A percentile compares a stretch with the other conserved stretches of the same genome.
Conservation (phyloP, 1,284 basidiomycete genomes). For the Heterobasidion annosum region DNA sequence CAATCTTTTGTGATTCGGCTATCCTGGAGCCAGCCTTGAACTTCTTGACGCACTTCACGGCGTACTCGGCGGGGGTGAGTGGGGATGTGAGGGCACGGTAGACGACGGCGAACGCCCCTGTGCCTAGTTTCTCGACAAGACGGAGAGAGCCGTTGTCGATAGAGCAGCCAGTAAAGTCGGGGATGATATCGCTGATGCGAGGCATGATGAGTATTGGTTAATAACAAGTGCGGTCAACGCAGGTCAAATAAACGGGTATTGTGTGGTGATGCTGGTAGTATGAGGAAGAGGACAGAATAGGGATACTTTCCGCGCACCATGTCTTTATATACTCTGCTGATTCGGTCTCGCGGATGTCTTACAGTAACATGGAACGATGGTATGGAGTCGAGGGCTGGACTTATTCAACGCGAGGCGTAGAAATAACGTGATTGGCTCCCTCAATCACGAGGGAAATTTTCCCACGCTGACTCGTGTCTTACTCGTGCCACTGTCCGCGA, state of each 20-base stretch:
- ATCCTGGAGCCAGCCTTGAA: conserved; percentile 25
- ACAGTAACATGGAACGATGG: too few relatives aligned
- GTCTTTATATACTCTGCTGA: too few relatives aligned
- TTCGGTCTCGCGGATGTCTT: too few relatives aligned
- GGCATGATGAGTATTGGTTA: neutral
- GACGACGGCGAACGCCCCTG: conserved; percentile 37
- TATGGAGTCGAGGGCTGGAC: too few relatives aligned
- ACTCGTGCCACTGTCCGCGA: too few relatives aligned
- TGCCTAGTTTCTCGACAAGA: conserved; percentile 20
- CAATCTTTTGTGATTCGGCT: conserved; percentile 9
- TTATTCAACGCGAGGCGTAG: too few relatives aligned
- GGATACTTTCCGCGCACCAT: too few relatives aligned
- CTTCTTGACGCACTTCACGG: conserved; percentile 53
- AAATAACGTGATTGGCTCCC: too few relatives aligned
- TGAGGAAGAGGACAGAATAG: neutral
- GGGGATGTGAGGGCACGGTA: conserved; percentile 30
- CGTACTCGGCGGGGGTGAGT: conserved; percentile 21
- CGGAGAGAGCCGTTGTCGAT: conserved; percentile 6
- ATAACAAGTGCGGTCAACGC: neutral
- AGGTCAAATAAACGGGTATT: neutral
- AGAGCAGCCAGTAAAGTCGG: conserved; percentile 7
- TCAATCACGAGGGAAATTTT: too few relatives aligned
- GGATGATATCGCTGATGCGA: neutral
- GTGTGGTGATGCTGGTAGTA: neutral
- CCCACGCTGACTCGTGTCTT: too few relatives aligned